Base-by-base conservation (phyloP, 805 yeast genomes). In the Candida tibetensis region DNA sequence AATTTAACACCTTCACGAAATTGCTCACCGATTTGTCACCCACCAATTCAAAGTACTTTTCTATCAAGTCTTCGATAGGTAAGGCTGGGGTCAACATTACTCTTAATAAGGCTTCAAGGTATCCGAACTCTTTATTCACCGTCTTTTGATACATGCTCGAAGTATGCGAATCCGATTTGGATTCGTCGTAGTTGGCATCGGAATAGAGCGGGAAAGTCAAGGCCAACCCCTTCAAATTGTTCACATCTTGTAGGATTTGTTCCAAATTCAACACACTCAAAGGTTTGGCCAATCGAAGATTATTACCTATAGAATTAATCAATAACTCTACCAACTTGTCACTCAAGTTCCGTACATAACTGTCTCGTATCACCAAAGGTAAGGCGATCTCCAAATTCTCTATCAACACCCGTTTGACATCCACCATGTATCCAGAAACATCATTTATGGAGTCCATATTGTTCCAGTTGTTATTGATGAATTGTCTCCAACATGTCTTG, bases 401-500 rank as follows among this genome's bases (percentile, higher is more conserved):
- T 1, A 62, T 48, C 13, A 85, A 51, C 1, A 73, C 62, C 5
- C 61, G 58, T 37, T 74, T 72, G 34, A 86, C 59, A 17, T 85
- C 85, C 4, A 64, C 57, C 55, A 85, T 75, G 49, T 85, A 90
- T 34, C 80, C 62, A 30, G 95, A 84, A 46, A 82, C 80, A 45
- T 82, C 91, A 19, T 78, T 79, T 2, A 83, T 85, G n/a, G 72
- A 69, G 19, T 74, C 78, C 45, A 78, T 60, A 3, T 18, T 26
- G 30, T 34, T 12, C 96, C 96, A 89, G 56, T 86, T 83, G 28
- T 54, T 51, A 31, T 80, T 77, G 47, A 81, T 82, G 72, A 93
- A 81, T 51, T 88, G 96, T 47, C 93, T 72, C 95, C 96, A 90
- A 4, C 83, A 74, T 40, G 80, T 75, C 18, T 77, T 79, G 34